Base-by-base conservation (phyloP, 257 asterid genomes). In the Solanum habrochaites region DNA sequence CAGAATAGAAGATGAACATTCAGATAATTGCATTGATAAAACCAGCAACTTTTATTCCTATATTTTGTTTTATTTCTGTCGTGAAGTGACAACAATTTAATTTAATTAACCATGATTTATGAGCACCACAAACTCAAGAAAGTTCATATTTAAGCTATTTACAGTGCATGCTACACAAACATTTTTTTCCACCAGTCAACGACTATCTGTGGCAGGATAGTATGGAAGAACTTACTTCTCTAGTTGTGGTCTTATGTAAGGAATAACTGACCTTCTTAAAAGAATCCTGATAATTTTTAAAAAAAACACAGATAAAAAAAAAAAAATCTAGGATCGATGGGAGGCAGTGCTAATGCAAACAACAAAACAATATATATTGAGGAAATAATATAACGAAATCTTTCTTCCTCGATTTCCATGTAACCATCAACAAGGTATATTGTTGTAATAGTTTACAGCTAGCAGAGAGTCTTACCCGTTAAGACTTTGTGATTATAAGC, bases 221-320 rank as follows among this genome's bases (percentile, higher is more conserved):
- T 2, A 37, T 23, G 66, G 58, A 37, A 40, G 67, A 71, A 87
- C 96, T 92, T 91, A 95, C 99, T 81, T 95, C 98, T 93, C 99
- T 95, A 27, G 99, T 96, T 78, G 96, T 89, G 60, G 98, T 93
- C 93, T 96, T 94, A 91, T 96, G 99, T 93, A 96, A 91, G 78
- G 98, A 96, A 94, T 95, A 96, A 85, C n/a, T n/a, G n/a, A n/a
- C n/a, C n/a, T n/a, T n/a, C 98, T 88, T 86, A 89, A 74, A 94
- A 73, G 99, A 98, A 90, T 95, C 97, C 98, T 94, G 95, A 58
- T 42, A 88, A 87, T 85, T 2, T 43, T 86, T 27, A 72, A 88
- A 88, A 81, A 18, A 85, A 43, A 69, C 56, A 87, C 72, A n/a
- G n/a, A n/a, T n/a, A n/a, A n/a, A n/a, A n/a, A n/a, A n/a, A n/a